Base-by-base conservation (phyloP, 176 grass and related monocot species). In the Olyra latifolia region DNA sequence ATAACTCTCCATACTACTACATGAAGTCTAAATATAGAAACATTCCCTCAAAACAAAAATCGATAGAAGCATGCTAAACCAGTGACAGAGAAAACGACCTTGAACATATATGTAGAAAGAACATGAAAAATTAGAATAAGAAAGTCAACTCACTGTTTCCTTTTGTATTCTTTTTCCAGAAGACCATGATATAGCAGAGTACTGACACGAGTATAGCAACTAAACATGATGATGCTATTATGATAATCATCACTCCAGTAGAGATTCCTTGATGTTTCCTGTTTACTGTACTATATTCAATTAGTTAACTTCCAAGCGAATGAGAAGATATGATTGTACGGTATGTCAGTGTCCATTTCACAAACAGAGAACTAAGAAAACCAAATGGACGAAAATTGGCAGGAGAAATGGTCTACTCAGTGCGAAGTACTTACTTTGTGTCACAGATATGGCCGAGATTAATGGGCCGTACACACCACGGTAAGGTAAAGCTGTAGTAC, bases 391-490 rank as follows among this genome's bases (percentile, higher is more conserved):
- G 64, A 69, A 84, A 46, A 23, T 56, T 58, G 54, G 30, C 23
- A 74, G 57, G 10, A 61, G 10, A 45, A 79, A 27, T 59, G 67
- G 58, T 52, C 4, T 57, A 59, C 25, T 7, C 35, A 66, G 24
- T 57, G 57, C 29, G 53, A 67, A 72, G 20, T 49, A 62, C 89
- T 74, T 86, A 91, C 92, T 78, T 56, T 86, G 62, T 48, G 57
- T 83, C 50, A 93, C 84, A 64, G 91, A 91, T 87, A 97, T 93
- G 63, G 94, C 91, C 54, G 91, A 97, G 80, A 97, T 93, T 80
- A 97, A 87, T 78, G 94, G 94, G 17, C 94, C 94, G 30, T 97
- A 97, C 22, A 87, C 77, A 62, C 94, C 88, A 5, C 91, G 84
- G 45, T 87, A 27, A 13, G 94, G 94, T 46, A 97, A 85, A 20